Evolutionary conservation across 257 asterid genomes (phyloP).

Genomic region (Solanum chiquidenum): DNA sequence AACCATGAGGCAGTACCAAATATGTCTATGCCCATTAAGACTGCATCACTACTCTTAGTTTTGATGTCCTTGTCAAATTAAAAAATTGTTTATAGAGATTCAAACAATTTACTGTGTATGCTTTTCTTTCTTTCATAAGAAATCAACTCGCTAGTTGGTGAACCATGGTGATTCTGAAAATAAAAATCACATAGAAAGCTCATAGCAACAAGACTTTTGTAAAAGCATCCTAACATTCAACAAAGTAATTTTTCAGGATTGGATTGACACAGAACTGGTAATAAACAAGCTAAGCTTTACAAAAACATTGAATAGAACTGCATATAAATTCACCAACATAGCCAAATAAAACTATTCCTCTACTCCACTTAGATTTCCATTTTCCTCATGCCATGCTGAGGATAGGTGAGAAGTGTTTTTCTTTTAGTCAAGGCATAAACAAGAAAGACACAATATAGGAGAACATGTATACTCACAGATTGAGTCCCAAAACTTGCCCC

Average conservation of each 20-base stretch:
- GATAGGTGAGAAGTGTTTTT: not conserved
- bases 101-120: not conserved
- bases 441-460: not conserved
- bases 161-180: not conserved
- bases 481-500: conserved; percentile 75
- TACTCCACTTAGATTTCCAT: not conserved
- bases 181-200: not conserved
- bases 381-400: not conserved
- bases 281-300: not conserved
- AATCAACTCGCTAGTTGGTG: not conserved
- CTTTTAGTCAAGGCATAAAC: not conserved
- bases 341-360: not conserved
- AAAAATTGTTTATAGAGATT: not conserved
- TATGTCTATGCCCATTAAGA: not conserved
- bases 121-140: not conserved
- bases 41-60: not conserved
- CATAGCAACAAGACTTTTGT: not conserved
- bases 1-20: not conserved
- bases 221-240: not conserved
- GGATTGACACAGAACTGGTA: not conserved
- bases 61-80: not conserved
- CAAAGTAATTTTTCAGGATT: not conserved
- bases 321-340: not conserved
- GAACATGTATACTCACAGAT: conserved; percentile 47
- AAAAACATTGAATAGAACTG: not conserved